Conservation (phyloP, 2,329 filamentous ascomycete species). For the Alternaria hordeiaustralica region DNA sequence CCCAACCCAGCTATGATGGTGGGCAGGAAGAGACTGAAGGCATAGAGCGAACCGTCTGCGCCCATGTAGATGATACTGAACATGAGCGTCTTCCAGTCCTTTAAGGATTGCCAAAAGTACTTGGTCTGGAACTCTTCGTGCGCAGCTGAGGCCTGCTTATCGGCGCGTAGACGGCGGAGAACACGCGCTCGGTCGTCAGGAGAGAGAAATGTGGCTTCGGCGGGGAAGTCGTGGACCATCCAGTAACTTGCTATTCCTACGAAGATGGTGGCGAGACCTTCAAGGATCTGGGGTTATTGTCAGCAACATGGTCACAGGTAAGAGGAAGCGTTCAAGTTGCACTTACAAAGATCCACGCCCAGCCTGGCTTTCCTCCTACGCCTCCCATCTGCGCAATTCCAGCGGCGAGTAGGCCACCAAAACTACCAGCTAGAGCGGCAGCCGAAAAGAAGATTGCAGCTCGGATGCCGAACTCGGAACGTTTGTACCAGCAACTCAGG, state of each 20-base stretch:
- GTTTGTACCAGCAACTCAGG: conserved; percentile 82
- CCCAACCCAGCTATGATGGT: conserved; percentile 71
- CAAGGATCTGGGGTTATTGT: conserved; percentile 55
- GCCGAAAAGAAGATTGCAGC: conserved; percentile 85
- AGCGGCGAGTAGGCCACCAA: conserved; percentile 75
- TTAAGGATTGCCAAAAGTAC: conserved; percentile 74
- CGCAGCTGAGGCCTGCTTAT: conserved; percentile 76
- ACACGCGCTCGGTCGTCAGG: conserved; percentile 74
- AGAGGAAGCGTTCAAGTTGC: neutral
- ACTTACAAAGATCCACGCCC: conserved; percentile 56
- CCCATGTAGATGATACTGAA: conserved; percentile 82
- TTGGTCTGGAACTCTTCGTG: conserved; percentile 76
- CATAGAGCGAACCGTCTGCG: conserved; percentile 71
- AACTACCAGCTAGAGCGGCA: conserved; percentile 78
- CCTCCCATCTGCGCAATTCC: conserved; percentile 75
- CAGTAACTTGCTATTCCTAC: conserved; percentile 71
- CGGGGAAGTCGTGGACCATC: conserved; percentile 81
- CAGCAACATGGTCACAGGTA: neutral
- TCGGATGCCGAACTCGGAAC: conserved; percentile 79
- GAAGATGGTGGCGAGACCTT: conserved; percentile 73
- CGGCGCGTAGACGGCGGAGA: conserved; percentile 70
- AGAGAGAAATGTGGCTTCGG: conserved; percentile 74
- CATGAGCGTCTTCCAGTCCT: conserved; percentile 84
- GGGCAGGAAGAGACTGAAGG: conserved; percentile 79
- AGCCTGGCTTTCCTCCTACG: conserved; percentile 55